These are phyloP conservation scores for Clarireedia hainanense DNA, from an alignment of 2,329 filamentous ascomycete species.

Conservation along the genomic window DNA sequence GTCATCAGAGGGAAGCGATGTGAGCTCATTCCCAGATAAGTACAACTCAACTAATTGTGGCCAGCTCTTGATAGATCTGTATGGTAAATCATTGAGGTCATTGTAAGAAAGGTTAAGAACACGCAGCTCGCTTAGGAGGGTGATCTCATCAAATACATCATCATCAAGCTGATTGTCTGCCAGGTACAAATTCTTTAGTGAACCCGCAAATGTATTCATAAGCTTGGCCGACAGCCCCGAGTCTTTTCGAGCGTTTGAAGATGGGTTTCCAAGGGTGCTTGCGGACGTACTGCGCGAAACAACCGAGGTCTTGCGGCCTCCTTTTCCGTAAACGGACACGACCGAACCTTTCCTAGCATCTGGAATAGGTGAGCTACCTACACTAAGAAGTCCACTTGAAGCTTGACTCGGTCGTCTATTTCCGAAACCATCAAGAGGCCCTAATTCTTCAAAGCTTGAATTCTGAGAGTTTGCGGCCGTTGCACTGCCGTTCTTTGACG, in stretches of 20 bases:
- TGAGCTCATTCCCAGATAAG: constrained; percentile 89
- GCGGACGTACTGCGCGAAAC: constrained; percentile 60
- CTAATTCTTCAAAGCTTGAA: constrained; percentile 73
- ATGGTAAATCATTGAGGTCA: constrained; percentile 83
- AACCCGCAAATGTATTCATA: constrained; percentile 79
- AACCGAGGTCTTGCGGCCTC: constrained; percentile 77
- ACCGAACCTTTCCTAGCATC: constrained; percentile 70
- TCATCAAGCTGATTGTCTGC: constrained; percentile 93
- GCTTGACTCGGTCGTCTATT: constrained; percentile 75
- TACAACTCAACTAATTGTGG: constrained; percentile 86
- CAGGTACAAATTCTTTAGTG: constrained; percentile 74
- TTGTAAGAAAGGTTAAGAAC: constrained; percentile 94
- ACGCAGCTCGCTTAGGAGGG: constrained; percentile 71
- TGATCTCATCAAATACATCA: constrained; percentile 89
- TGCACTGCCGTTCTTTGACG: constrained; percentile 13
- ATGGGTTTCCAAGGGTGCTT: constrained; percentile 28
- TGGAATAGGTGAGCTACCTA: constrained; percentile 63
- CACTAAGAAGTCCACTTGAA: constrained; percentile 67
- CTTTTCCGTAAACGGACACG: constrained; percentile 70
- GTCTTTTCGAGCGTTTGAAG: constrained; percentile 68
- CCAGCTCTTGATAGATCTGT: constrained; percentile 82
- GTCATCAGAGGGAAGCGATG: constrained; percentile 85
- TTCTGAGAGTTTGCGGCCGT: constrained; percentile 41
- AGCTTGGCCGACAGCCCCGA: constrained; percentile 76
- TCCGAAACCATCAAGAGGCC: constrained; percentile 53